Evolutionary conservation across 1,139 yeast species (phyloP).

Genomic region (Suhomyces panamericanus): DNA sequence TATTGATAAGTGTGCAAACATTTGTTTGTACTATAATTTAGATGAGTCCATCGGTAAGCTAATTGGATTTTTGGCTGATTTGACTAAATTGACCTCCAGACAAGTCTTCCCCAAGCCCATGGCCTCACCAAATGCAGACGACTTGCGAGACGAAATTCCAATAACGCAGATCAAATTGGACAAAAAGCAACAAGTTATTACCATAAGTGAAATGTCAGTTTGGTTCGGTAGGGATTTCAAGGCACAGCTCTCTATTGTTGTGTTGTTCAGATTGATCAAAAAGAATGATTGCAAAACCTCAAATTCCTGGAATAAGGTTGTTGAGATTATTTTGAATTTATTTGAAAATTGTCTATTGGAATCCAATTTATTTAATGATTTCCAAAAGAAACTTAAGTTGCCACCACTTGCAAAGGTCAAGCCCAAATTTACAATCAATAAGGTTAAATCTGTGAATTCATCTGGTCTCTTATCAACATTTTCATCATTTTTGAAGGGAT

Average conservation of each 20-base stretch:
- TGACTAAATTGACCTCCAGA: slow-evolving; percentile 55
- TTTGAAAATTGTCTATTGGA: slow-evolving; percentile 72
- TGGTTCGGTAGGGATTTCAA: slow-evolving; percentile 88
- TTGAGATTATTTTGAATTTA: slow-evolving; percentile 61
- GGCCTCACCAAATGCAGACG: slow-evolving; percentile 23
- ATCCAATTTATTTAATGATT: slow-evolving; percentile 64
- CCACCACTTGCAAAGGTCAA: slow-evolving; percentile 58
- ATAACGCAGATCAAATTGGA: slow-evolving; percentile 51
- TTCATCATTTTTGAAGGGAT: slow-evolving; percentile 87
- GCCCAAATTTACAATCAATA: slow-evolving; percentile 64
- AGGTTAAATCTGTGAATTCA: slow-evolving; percentile 63
- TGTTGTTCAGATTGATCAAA: slow-evolving; percentile 73
- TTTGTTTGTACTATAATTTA: slow-evolving; percentile 67
- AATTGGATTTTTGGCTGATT: slow-evolving; percentile 59
- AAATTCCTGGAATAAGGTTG: slow-evolving; percentile 60
- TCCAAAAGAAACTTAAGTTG: slow-evolving; percentile 56
- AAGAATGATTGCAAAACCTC: slow-evolving; percentile 53
- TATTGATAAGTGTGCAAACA: slow-evolving; percentile 77
- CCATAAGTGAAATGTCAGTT: slow-evolving; percentile 80
- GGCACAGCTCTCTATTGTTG: slow-evolving; percentile 86
- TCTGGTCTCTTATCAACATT: slow-evolving; percentile 82
- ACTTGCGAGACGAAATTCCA: slow-evolving; percentile 47
- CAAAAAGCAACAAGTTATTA: slow-evolving; percentile 54
- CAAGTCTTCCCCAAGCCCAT: background rate
- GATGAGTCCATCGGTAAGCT: slow-evolving; percentile 63